Evolutionary conservation across 352 stramenopile species (phyloP), one percentile per base, ranked within the genome.

Genomic region (Globisporangium rhizosaccharum): DNA sequence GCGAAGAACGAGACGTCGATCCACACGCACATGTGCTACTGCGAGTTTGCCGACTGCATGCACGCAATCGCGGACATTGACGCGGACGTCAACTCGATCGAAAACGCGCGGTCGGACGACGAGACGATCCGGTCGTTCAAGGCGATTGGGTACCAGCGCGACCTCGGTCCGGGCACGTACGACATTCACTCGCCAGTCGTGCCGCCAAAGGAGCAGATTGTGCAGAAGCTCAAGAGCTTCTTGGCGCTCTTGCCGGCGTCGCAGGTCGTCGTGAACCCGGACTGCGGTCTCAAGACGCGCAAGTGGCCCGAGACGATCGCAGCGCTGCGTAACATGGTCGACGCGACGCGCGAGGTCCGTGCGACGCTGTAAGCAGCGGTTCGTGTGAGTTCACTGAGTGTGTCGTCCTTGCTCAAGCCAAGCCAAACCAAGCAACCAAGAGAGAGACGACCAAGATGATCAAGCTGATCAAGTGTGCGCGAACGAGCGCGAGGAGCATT

Each of bases 11-110:
- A 87, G 65, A 97, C 90, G 17, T 93, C 92, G 51, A 96, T 97
- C 71, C 90, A 97, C 79, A 97, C 90, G 42, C 92, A 98, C 86
- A 97, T 98, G 89, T 98, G 92, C 86, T 98, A 98, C 83, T 97
- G 87, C 73, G 90, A 98, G 71, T 98, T 98, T 68, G 65, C 87
- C 9, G 92, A 97, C 76, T 96, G 87, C 73, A 97, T 98, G 87
- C 75, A 90, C 57, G 87, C 90, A 33, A 97, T 97, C 56, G 88
- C 96, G 60, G 81, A 82, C 25, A 88, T 98, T 41, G 92, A 98
- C 66, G 89, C 89, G 2, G 92, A 98, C 56, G 88, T 97, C n/a
- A 97, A 97, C 77, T 97, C 88, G 61, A 98, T 98, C 67, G 92
- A 98, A 73, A 97, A 97, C 68, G 82, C 88, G 56, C 87, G 90